Evolutionary conservation across 2,329 filamentous ascomycete species (phyloP).

Genomic region (Clonostachys solani): DNA sequence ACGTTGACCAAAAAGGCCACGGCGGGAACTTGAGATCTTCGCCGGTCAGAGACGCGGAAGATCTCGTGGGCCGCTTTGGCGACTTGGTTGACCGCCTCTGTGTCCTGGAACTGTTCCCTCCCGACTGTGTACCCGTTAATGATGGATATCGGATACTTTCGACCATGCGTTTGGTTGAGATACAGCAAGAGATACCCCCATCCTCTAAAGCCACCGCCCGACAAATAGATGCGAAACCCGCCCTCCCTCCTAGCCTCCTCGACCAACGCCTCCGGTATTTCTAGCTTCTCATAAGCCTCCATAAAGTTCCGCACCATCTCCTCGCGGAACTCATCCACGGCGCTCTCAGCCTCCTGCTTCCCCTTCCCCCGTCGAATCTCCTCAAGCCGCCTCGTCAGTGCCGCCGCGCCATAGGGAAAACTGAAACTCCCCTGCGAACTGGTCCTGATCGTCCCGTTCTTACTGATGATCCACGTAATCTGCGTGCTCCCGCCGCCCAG

Average conservation of each 20-base stretch:
- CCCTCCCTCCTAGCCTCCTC: slow-evolving; percentile 34
- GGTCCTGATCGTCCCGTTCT: slow-evolving; percentile 42
- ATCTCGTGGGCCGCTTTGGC: slow-evolving; percentile 25
- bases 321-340: slow-evolving; percentile 35
- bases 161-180: slow-evolving; percentile 53
- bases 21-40: slow-evolving; percentile 63
- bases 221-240: slow-evolving; percentile 60
- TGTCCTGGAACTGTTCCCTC: slow-evolving; percentile 46
- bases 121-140: slow-evolving; percentile 64
- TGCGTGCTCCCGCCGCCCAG: slow-evolving; percentile 67
- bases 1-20: slow-evolving; percentile 64
- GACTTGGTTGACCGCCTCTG: slow-evolving; percentile 25
- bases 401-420: slow-evolving; percentile 67
- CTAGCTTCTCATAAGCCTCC: slow-evolving; percentile 44
- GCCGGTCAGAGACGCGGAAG: slow-evolving; percentile 62
- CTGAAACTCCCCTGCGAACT: slow-evolving; percentile 55
- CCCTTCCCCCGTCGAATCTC: slow-evolving; percentile 31
- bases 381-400: slow-evolving; percentile 50
- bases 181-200: slow-evolving; percentile 63
- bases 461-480: slow-evolving; percentile 60
- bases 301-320: slow-evolving; percentile 50
- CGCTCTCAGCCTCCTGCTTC: slow-evolving; percentile 31
- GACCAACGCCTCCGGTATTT: slow-evolving; percentile 46
- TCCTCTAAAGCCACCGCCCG: slow-evolving; percentile 66
- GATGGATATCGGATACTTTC: slow-evolving; percentile 65